phyloP scores from a whole-genome alignment of 2,329 filamentous ascomycete genomes.

The Corinectria fuckeliana region DNA sequence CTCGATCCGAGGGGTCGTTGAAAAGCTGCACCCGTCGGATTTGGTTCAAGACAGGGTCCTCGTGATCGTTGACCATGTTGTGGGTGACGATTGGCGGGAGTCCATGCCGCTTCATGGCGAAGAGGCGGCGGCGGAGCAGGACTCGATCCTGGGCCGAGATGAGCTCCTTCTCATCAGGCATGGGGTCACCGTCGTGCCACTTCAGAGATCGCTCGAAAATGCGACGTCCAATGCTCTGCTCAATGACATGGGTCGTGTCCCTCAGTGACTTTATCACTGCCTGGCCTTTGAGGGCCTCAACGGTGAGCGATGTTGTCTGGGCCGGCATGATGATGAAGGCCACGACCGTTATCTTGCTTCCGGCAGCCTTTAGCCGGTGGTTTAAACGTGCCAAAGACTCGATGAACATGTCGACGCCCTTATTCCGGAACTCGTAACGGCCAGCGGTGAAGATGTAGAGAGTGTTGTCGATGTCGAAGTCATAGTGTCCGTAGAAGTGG shows the following conservation, averaged over 20 bases:
- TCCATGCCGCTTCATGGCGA: constrained; percentile 92
- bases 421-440: constrained; percentile 97
- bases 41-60: constrained; percentile 95
- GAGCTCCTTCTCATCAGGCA: constrained; percentile 96
- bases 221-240: constrained; percentile 88
- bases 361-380: constrained; percentile 83
- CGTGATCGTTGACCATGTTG: constrained; percentile 95
- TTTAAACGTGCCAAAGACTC: constrained; percentile 94
- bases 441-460: constrained; percentile 98
- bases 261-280: constrained; percentile 95
- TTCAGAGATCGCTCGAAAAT: constrained; percentile 93
- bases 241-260: constrained; percentile 92
- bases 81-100: constrained; percentile 97
- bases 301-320: constrained; percentile 91
- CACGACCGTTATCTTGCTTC: constrained; percentile 92
- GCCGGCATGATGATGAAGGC: constrained; percentile 99
- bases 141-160: constrained; percentile 93
- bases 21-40: constrained; percentile 95
- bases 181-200: constrained; percentile 92
- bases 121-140: constrained; percentile 86
- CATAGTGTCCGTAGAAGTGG: constrained; percentile 98
- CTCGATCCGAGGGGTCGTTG: constrained; percentile 92
- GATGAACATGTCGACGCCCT: constrained; percentile 99
- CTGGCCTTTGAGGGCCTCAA: constrained; percentile 95
- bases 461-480: constrained; percentile 96